Base-by-base conservation (phyloP, 2,329 filamentous ascomycete genomes). In the Delphinella strobiligena region DNA sequence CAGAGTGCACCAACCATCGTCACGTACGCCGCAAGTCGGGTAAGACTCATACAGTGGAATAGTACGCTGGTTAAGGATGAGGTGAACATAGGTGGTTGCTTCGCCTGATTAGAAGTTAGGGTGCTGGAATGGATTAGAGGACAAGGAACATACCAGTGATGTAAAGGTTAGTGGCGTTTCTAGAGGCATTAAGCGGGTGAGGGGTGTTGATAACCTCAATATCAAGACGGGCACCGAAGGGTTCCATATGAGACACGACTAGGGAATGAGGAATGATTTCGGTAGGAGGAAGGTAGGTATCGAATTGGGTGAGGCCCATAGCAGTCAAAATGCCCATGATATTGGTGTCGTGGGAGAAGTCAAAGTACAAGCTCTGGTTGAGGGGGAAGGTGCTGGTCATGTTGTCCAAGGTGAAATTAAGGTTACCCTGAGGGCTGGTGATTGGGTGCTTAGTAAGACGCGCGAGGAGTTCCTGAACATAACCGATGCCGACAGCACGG, bases 1-100 rank as follows among this genome's bases (percentile, higher is more conserved):
- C 36, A 87, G 56, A 53, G 86, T 80, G 54, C 82, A 87, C 81
- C 82, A 87, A 1, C 82, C 82, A 55, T 87, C 82, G 32, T 77
- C 71, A 4, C 82, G 62, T 9, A 67, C 54, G 1, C 73, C 79
- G 49, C 82, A 87, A 43, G 76, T 72, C 1, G 71, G 59, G 45
- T 83, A 78, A 51, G 77, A 84, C 43, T 58, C 58, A 5, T 80
- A 78, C 1, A 87, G 62, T 1, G 82, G 82, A 1, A 87, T 51
- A 0, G 81, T 87, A 19, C 82, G 67, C 60, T 85, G 80, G 55
- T 85, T 48, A 15, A 46, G 40, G 18, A 45, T 41, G 32, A 44
- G 44, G 34, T 45, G 43, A 14, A 44, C 38, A 37, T 48, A 45
- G 4, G 32, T 40, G 14, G 45, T 45, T 16, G 41, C 22, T 41